These are phyloP conservation scores for Pythium sukuiense DNA, from an alignment of 352 stramenopile genomes.

Conservation along the genomic window DNA sequence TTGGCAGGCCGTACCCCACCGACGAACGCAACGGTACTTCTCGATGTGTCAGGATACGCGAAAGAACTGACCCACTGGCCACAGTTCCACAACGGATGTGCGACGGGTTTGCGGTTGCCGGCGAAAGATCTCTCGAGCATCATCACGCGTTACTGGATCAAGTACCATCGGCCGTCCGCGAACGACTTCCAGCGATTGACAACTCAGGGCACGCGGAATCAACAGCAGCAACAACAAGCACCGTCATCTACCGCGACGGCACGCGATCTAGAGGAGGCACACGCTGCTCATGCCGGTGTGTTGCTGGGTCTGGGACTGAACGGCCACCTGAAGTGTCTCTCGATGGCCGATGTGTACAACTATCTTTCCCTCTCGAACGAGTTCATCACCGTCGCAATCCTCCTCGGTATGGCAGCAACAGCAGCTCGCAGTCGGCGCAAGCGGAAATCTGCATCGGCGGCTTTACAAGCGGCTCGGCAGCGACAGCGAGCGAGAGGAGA, in stretches of 20 bases:
- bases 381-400: constrained; percentile 94
- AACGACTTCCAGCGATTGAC: constrained; percentile 27
- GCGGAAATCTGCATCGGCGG: constrained; percentile 18
- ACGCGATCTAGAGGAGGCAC: constrained; percentile 70
- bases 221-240: constrained; percentile 18
- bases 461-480: constrained; percentile 15
- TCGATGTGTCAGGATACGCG: constrained; percentile 89
- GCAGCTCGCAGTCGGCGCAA: constrained; percentile 85
- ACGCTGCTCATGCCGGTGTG: constrained; percentile 93
- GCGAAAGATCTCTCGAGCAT: constrained; percentile 60
- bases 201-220: constrained; percentile 5
- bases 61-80: constrained; percentile 95
- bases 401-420: constrained; percentile 96
- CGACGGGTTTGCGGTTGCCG: constrained; percentile 91
- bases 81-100: constrained; percentile 98
- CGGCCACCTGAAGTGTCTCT: constrained; percentile 93
- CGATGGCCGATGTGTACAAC: constrained; percentile 98
- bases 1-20: constrained; percentile 93
- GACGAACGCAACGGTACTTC: constrained; percentile 90
- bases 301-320: constrained; percentile 94
- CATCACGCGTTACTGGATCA: constrained; percentile 97
- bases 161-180: constrained; percentile 93
- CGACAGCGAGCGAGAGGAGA: constrained; percentile 10
- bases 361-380: constrained; percentile 97
- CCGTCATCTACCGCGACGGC: constrained; percentile 24